Evolutionary conservation across 2,329 filamentous ascomycete genomes (phyloP).

Genomic region (Camillea tinctor): DNA sequence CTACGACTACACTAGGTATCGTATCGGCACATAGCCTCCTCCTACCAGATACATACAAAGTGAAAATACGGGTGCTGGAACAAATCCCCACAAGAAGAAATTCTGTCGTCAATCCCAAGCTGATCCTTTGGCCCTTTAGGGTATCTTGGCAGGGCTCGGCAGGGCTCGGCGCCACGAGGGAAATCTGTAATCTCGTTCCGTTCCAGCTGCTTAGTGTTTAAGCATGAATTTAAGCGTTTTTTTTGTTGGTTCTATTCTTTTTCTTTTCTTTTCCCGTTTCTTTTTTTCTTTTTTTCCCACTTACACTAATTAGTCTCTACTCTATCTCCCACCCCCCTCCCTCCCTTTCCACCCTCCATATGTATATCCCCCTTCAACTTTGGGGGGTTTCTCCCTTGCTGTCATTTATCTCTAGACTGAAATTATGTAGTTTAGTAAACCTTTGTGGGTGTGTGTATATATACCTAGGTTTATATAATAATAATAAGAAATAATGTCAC

Average conservation of each 20-base stretch:
- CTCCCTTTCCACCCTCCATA: not conserved
- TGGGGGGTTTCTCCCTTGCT: not conserved
- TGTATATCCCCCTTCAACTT: not conserved
- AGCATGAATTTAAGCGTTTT: constrained; percentile 34
- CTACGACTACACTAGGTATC: no score
- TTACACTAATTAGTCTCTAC: no score
- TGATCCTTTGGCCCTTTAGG: not conserved
- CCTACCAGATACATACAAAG: not conserved
- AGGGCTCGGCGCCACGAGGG: constrained; percentile 4
- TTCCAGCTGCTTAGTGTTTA: constrained; percentile 17
- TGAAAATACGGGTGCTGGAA: not conserved
- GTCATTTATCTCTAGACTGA: not conserved
- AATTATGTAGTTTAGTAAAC: no score
- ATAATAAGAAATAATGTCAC: no score
- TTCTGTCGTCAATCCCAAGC: not conserved
- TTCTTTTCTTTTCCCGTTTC: not conserved
- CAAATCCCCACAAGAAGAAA: not conserved
- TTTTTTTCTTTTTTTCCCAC: not conserved
- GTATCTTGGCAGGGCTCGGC: not conserved
- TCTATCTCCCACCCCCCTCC: no score
- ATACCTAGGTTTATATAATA: not conserved
- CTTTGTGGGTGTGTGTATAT: not conserved
- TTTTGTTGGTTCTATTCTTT: not conserved
- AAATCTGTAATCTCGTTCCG: constrained; percentile 16
- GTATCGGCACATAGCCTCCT: not conserved